These are phyloP conservation scores for Cordyceps cateniannulata DNA, from an alignment of 2,329 filamentous ascomycete genomes.

Conservation along the genomic window DNA sequence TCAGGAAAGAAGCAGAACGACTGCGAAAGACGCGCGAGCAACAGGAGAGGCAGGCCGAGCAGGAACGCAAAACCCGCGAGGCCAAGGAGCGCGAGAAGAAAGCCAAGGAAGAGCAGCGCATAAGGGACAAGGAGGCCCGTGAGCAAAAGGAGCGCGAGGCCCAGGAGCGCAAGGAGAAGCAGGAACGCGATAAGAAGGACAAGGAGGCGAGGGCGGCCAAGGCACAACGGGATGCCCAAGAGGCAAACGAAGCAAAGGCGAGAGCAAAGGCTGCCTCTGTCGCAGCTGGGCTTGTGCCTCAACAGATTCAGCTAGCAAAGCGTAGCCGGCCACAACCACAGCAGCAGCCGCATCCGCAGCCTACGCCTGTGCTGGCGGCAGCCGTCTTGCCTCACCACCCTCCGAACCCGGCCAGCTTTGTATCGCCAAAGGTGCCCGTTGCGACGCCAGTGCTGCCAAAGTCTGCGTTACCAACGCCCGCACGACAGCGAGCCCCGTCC, in stretches of 20 bases:
- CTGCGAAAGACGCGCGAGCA: constrained; percentile 75
- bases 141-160: constrained; percentile 67
- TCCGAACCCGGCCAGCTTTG: constrained; percentile 49
- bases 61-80: constrained; percentile 68
- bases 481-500: constrained; percentile 57
- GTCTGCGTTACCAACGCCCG: constrained; percentile 60
- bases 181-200: constrained; percentile 55
- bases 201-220: constrained; percentile 50
- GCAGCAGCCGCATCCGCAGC: neutral
- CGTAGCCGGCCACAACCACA: constrained; percentile 33
- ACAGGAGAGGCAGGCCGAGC: constrained; percentile 76
- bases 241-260: constrained; percentile 41
- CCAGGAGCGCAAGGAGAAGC: constrained; percentile 55
- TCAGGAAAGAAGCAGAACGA: constrained; percentile 79
- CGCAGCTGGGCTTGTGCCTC: constrained; percentile 8
- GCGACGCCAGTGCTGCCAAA: constrained; percentile 80
- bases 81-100: constrained; percentile 68
- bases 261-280: constrained; percentile 70
- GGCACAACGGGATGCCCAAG: constrained; percentile 52
- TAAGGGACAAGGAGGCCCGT: constrained; percentile 70
- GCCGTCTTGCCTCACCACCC: constrained; percentile 52
- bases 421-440: constrained; percentile 73
- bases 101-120: constrained; percentile 73
- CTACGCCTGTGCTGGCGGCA: constrained; percentile 30
- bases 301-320: constrained; percentile 16